A percentile compares a stretch with the other conserved stretches of the same genome.
Evolutionary conservation across 2,329 filamentous ascomycete genomes (phyloP).

Genomic region (Aspergillus hiratsukae): DNA sequence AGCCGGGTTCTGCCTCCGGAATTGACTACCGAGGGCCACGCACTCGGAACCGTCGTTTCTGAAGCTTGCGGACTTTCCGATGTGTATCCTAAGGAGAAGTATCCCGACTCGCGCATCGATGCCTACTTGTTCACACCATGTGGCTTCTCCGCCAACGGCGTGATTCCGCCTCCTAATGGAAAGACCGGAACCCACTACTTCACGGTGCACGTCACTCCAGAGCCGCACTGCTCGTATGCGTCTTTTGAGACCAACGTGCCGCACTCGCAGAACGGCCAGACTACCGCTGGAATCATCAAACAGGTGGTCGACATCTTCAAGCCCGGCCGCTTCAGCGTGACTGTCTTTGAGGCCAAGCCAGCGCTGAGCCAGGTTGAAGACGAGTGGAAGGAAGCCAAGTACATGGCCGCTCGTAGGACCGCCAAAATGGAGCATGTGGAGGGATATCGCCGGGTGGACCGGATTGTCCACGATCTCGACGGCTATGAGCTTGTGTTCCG

Average conservation of each 20-base stretch:
- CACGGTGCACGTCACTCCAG: conserved; percentile 95
- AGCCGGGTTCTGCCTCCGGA: conserved; percentile 59
- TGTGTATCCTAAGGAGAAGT: conserved; percentile 80
- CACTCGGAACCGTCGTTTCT: conserved; percentile 86
- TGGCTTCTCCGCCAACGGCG: conserved; percentile 94
- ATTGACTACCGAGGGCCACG: conserved; percentile 87
- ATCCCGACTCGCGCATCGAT: conserved; percentile 89
- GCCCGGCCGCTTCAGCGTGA: conserved; percentile 95
- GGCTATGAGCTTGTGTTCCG: conserved; percentile 96
- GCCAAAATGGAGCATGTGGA: conserved; percentile 69
- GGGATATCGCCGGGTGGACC: conserved; percentile 85
- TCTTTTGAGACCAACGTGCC: conserved; percentile 99
- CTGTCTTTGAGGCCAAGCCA: conserved; percentile 85
- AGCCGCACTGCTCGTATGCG: conserved; percentile 94
- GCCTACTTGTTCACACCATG: conserved; percentile 96
- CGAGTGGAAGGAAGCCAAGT: conserved; percentile 32
- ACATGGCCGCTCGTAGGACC: conserved; percentile 41
- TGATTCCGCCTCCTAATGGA: conserved; percentile 71
- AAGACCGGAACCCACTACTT: conserved; percentile 76
- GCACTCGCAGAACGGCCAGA: conserved; percentile 77
- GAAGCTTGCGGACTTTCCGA: conserved; percentile 83
- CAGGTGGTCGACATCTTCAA: conserved; percentile 95
- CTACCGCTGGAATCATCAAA: conserved; percentile 85
- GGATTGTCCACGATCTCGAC: conserved; percentile 95
- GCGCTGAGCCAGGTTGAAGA: conserved; percentile 34